Percentiles rank a stretch among this genome's conserved stretches.
Conservation (phyloP, 208 protist genomes). For the Giardia duodenalis region DNA sequence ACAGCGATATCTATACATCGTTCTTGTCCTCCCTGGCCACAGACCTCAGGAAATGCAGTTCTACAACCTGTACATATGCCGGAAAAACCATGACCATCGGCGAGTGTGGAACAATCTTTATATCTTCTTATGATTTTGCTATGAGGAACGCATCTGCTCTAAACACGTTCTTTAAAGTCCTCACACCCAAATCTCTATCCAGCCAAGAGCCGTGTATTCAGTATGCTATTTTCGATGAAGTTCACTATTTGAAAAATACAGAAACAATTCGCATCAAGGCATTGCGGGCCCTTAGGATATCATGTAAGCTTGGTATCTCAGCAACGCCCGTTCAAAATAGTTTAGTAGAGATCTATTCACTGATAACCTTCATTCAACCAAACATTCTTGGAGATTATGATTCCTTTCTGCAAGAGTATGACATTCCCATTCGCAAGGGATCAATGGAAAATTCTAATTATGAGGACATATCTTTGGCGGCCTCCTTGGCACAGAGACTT, state of each 20-base stretch:
- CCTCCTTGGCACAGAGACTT: conserved; percentile 23
- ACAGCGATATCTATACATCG: no score
- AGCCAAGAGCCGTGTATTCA: neutral
- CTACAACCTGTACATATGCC: no score
- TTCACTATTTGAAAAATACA: conserved; percentile 27
- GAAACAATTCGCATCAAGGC: neutral
- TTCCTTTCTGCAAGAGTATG: conserved; percentile 30
- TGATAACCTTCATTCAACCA: conserved; percentile 31
- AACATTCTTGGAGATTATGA: neutral
- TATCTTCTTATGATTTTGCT: no score
- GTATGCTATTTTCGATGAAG: conserved; percentile 20
- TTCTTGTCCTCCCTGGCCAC: no score
- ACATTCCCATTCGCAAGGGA: neutral
- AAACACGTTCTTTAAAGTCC: no score
- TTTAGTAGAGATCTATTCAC: neutral
- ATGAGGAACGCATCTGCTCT: no score
- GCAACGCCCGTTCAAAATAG: conserved; percentile 32
- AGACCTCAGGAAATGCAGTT: no score
- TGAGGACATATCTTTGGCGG: neutral
- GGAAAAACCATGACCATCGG: no score
- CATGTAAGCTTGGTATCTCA: neutral
- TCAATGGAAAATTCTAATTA: neutral
- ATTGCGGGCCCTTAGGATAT: neutral
- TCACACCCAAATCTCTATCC: no score
- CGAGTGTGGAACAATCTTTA: no score